These are phyloP conservation scores for Alisma plantagoaquatica DNA, from an alignment of 106 monocot species.

Conservation along the genomic window DNA sequence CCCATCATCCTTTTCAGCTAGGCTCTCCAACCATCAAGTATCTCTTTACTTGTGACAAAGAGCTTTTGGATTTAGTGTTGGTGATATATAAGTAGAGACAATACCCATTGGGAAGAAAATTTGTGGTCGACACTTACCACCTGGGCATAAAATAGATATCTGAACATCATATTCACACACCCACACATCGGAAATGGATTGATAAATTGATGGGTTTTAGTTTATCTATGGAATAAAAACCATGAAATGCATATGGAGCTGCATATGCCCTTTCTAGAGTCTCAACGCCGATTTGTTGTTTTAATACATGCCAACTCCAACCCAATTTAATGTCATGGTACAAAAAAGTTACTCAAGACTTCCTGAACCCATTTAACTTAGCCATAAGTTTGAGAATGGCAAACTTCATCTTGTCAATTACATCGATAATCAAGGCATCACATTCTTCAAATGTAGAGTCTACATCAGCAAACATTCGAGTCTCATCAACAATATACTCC, in stretches of 20 bases:
- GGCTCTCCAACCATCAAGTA: fast-evolving
- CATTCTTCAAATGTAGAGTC: not conserved
- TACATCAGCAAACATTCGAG: not conserved
- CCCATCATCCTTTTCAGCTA: not conserved
- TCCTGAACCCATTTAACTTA: not conserved
- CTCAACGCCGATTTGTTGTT: too few relatives aligned
- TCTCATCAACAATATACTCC: not conserved
- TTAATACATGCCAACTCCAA: too few relatives aligned
- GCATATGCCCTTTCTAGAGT: not conserved
- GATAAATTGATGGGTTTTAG: not conserved
- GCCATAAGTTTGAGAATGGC: not conserved
- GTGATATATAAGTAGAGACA: not conserved
- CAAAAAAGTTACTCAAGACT: too few relatives aligned
- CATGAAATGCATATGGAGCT: not conserved
- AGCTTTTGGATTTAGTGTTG: not conserved
- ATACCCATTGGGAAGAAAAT: not conserved
- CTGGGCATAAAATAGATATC: not conserved
- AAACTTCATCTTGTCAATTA: not conserved
- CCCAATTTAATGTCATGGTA: not conserved
- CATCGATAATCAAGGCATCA: not conserved
- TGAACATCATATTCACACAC: not conserved
- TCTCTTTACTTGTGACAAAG: not conserved
- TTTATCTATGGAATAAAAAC: not conserved
- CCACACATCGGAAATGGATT: not conserved
- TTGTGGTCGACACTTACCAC: not conserved